Evolutionary conservation across 495 filamentous ascomycete genomes (phyloP).

Genomic region (Arthonia radiata): DNA sequence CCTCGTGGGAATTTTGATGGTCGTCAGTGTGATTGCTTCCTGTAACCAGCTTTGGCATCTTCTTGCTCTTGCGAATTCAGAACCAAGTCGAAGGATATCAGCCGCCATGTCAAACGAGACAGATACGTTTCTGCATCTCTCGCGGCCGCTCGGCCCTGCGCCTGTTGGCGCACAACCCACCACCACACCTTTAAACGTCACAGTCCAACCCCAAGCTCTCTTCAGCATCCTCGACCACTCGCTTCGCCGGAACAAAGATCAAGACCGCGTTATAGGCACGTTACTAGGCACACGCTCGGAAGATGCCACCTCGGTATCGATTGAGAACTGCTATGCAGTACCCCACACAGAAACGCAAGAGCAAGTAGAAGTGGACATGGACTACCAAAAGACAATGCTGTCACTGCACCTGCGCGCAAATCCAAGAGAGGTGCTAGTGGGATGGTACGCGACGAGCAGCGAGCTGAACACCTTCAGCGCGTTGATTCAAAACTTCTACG

Average conservation of each 20-base stretch:
- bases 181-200: constrained; percentile 72
- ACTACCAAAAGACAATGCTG: constrained; percentile 98
- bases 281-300: constrained; percentile 78
- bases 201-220: constrained; percentile 89
- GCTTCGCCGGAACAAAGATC: constrained; percentile 63
- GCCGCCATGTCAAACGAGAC: constrained; percentile 49
- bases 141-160: constrained; percentile 67
- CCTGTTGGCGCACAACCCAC: constrained; percentile 51
- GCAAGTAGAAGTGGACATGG: constrained; percentile 98
- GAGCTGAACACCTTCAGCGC: constrained; percentile 95
- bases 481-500: constrained; percentile 99
- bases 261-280: constrained; percentile 88
- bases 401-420: constrained; percentile 78
- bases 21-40: too few relatives aligned
- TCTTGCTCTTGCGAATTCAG: too few relatives aligned
- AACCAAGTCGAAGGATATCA: too few relatives aligned
- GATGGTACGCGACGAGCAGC: constrained; percentile 91
- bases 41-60: too few relatives aligned
- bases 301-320: constrained; percentile 87
- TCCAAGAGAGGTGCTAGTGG: constrained; percentile 78
- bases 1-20: too few relatives aligned
- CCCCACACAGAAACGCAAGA: constrained; percentile 94
- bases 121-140: constrained; percentile 79
- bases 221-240: constrained; percentile 97
- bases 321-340: constrained; percentile 87